A percentile compares a stretch with the other conserved stretches of the same genome.
phyloP scores from a whole-genome alignment of 352 stramenopile genomes.

The Globisporangium orthogonon region DNA sequence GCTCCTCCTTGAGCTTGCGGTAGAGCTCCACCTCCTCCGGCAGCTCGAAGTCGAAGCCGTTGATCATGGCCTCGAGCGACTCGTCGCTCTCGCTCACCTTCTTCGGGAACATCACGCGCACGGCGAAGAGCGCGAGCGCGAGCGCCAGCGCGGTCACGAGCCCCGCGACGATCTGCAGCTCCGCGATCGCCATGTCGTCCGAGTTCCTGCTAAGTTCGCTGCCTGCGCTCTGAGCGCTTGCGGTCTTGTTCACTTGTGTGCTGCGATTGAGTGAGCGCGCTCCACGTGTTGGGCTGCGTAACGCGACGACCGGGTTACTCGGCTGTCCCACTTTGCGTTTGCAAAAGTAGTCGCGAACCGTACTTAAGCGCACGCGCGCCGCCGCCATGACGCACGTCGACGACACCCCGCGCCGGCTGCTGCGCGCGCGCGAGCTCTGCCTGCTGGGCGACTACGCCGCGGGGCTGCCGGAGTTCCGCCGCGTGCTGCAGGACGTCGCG shows the following conservation, averaged over 20 bases:
- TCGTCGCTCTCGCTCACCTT: constrained; percentile 67
- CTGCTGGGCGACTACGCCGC: constrained; percentile 53
- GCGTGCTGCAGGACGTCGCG: constrained; percentile 27
- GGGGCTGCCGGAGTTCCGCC: constrained; percentile 35
- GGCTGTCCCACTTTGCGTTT: too few relatives aligned
- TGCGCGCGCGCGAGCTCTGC: constrained; percentile 57
- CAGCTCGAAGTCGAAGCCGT: constrained; percentile 84
- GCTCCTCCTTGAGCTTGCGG: constrained; percentile 59
- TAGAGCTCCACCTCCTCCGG: constrained; percentile 78
- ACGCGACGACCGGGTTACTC: too few relatives aligned
- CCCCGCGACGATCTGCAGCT: constrained; percentile 70
- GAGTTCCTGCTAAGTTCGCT: background rate
- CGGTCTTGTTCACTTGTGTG: too few relatives aligned
- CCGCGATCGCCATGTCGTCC: constrained; percentile 38
- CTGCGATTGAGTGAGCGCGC: too few relatives aligned
- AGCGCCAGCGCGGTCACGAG: constrained; percentile 51
- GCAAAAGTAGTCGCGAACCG: too few relatives aligned
- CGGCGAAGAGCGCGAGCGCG: constrained; percentile 52
- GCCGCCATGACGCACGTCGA: background rate
- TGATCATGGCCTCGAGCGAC: constrained; percentile 85
- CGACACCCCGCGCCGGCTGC: constrained; percentile 25
- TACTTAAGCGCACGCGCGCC: too few relatives aligned
- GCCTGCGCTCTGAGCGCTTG: too few relatives aligned
- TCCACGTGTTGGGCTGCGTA: too few relatives aligned
- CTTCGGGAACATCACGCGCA: constrained; percentile 64